These are phyloP conservation scores for Chlorella sp. DNA, from an alignment of 139 green algal species.

Conservation along the genomic window DNA sequence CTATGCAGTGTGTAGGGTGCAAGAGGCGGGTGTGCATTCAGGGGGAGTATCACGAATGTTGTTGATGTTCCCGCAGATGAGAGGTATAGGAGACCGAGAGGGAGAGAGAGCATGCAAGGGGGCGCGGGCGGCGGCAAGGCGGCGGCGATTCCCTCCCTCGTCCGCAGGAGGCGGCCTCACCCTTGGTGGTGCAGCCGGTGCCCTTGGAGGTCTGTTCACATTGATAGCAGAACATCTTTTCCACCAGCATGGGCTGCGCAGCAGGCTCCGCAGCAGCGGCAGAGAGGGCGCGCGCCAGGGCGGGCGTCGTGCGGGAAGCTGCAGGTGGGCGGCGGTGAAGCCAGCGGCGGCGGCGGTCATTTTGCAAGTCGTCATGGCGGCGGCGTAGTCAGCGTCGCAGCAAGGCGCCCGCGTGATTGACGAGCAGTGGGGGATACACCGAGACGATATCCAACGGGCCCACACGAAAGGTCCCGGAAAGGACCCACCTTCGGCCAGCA, in stretches of 20 bases:
- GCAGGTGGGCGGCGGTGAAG: not conserved
- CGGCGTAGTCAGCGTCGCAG: no score
- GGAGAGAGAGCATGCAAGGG: not conserved
- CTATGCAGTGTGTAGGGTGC: not conserved
- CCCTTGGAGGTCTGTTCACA: conserved; percentile 73
- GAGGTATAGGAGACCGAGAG: no score
- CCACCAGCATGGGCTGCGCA: not conserved
- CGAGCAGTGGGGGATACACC: no score
- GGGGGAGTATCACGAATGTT: no score
- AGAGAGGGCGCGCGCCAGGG: not conserved
- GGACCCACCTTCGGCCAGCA: no score
- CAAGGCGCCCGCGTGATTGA: no score
- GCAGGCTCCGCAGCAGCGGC: not conserved
- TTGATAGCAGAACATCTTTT: conserved; percentile 61
- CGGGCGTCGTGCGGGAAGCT: not conserved
- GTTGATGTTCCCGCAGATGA: no score
- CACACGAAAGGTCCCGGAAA: no score
- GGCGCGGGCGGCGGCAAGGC: not conserved
- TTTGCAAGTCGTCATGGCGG: not conserved
- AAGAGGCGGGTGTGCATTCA: not conserved
- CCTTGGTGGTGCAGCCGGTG: conserved; percentile 66
- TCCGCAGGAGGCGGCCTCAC: conserved; percentile 60
- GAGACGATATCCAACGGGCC: no score
- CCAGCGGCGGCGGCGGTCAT: not conserved
- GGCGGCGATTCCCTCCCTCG: not conserved